These are phyloP conservation scores for Grigorovia jiainica DNA, from an alignment of 805 yeast species.

Conservation along the genomic window DNA sequence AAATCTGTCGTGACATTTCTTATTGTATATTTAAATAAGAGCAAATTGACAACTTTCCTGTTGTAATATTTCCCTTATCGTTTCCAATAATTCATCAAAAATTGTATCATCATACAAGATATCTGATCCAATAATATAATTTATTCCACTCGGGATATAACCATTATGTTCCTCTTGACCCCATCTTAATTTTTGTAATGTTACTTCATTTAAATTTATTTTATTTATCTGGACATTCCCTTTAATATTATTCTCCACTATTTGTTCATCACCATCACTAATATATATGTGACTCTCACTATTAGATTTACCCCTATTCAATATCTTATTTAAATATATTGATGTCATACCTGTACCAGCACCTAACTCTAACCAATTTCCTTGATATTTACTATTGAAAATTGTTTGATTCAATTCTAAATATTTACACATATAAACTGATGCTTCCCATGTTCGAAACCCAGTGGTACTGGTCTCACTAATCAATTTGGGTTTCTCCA, in stretches of 20 bases:
- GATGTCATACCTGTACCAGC: constrained; percentile 72
- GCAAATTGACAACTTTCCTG: not conserved
- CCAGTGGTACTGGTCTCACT: constrained; percentile 84
- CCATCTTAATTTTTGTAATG: constrained; percentile 51
- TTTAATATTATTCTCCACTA: constrained; percentile 16
- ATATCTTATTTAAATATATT: constrained; percentile 9
- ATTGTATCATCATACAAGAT: constrained; percentile 70
- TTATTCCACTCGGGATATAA: constrained; percentile 32
- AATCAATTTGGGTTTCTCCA: constrained; percentile 55
- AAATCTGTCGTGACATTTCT: constrained; percentile 48
- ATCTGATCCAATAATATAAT: constrained; percentile 61
- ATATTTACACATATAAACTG: constrained; percentile 44
- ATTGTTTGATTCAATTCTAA: not conserved
- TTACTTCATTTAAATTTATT: constrained; percentile 9
- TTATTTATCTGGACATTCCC: constrained; percentile 40
- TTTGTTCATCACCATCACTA: constrained; percentile 27
- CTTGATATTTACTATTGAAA: not conserved
- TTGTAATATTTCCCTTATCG: constrained; percentile 28
- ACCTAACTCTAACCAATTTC: constrained; percentile 58
- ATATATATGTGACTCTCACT: constrained; percentile 10
- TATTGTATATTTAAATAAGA: constrained; percentile 43
- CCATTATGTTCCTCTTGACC: constrained; percentile 33
- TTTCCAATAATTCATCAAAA: constrained; percentile 44
- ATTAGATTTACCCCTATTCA: not conserved
- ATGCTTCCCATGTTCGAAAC: constrained; percentile 89